Base-by-base conservation (phyloP, 305 asterid genomes). In the Fraxinus angustifolia region DNA sequence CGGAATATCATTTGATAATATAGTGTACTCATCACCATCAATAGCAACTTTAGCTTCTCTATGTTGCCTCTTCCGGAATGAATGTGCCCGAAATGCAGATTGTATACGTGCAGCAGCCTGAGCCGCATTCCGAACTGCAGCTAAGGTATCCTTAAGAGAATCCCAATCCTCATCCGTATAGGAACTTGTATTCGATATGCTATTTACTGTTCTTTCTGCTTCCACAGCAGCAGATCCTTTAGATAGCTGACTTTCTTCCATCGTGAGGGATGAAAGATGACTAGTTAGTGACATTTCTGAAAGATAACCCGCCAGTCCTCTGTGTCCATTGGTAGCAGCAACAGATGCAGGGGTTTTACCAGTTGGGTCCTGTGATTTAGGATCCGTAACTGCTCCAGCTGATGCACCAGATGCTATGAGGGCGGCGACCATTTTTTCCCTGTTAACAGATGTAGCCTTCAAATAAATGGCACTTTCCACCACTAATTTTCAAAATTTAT, bases 51-150 rank as follows among this genome's bases (percentile, higher is more conserved):
- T 72, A 75, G 89, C 85, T 84, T 88, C 92, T 80, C 77, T 89
- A 73, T 88, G 90, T 86, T 86, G 95, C 86, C 99, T 88, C 88
- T 65, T 94, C 85, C 88, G 86, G 90, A 96, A 94, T n/a, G 99
- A 96, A 91, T 94, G 98, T 48, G 96, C 95, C 45, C 98, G 98
- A 68, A 96, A 94, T n/a, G 98, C 99, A 48, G 96, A 90, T 84
- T 96, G 99, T 83, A 96, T 96, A 16, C 97, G 97, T 50, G 98
- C 98, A 78, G 99, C 99, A 80, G 99, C 98, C 87, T 89, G 92
- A 78, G 98, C 83, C 56, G 98, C 97, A 85, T 89, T 94, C 19
- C 98, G 90, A 30, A 90, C 97, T 8, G 98, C 99, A 83, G 92
- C 93, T 84, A 96, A 88, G 36, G 93, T 87, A 81, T 90, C 91